phyloP scores from a whole-genome alignment of 768 basidiomycete species.

The Pisolithus marmoratus region DNA sequence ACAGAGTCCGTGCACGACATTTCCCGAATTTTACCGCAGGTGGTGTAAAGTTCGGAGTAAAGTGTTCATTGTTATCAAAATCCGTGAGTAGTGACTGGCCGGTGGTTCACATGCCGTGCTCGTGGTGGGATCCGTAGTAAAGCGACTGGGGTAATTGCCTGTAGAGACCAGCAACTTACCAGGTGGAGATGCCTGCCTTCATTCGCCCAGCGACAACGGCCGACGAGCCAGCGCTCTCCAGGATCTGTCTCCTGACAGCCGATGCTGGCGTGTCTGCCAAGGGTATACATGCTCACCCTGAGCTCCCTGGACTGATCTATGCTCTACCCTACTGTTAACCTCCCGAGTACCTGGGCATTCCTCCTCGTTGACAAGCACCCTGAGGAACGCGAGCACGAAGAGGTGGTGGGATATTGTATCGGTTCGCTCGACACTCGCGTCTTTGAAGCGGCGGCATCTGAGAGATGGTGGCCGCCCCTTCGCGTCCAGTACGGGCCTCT shows the following conservation, averaged over 20 bases:
- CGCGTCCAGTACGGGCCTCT: constrained; percentile 43
- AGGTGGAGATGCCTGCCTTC: constrained; percentile 28
- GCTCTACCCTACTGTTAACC: constrained; percentile 70
- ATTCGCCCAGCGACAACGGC: constrained; percentile 52
- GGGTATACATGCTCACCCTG: constrained; percentile 50
- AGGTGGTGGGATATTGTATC: constrained; percentile 66
- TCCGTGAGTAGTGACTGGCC: too few relatives aligned
- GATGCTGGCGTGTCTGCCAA: constrained; percentile 67
- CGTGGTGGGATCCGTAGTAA: too few relatives aligned
- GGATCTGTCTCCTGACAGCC: constrained; percentile 70
- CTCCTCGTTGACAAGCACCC: constrained; percentile 52
- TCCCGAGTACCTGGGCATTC: constrained; percentile 65
- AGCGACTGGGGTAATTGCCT: too few relatives aligned
- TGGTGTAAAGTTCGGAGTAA: too few relatives aligned
- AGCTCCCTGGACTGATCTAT: constrained; percentile 67
- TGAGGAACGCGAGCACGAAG: constrained; percentile 28
- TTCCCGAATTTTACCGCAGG: too few relatives aligned
- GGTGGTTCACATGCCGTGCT: too few relatives aligned
- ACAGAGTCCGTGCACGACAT: too few relatives aligned
- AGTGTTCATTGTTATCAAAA: too few relatives aligned
- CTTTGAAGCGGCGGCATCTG: constrained; percentile 50
- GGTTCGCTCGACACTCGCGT: constrained; percentile 62
- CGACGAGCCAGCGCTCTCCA: constrained; percentile 55
- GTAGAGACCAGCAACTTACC: too few relatives aligned
- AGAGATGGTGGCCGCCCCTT: constrained; percentile 63